Evolutionary conservation across 2,329 filamentous ascomycete species (phyloP), one percentile per base, ranked within the genome.

Genomic region (Talaromyces sp.): DNA sequence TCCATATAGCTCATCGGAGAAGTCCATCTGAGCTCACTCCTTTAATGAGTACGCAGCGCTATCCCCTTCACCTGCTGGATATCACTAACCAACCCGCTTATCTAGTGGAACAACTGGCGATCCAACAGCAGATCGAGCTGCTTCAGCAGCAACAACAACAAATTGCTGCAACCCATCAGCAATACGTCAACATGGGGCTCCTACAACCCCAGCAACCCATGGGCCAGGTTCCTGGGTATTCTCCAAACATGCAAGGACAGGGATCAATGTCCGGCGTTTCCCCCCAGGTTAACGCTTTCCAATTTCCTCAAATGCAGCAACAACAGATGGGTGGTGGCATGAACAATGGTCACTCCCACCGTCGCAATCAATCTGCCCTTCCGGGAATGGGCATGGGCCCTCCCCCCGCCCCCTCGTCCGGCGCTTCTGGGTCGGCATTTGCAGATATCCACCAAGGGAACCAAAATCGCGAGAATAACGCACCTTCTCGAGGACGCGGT

Each of bases 111-210:
- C 93, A 97, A 84, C 86, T 96, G 74, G 91, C 91, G 73, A 93
- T 98, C 75, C 93, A 96, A 80, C 93, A 97, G 81, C 93, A 98
- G 80, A 97, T 98, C 73, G 93, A 98, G 79, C 85, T 96, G 73
- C 84, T 98, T 72, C 93, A 98, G 81, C 92, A 96, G 76, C 95
- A 98, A 77, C 95, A 98, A 76, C 93, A 98, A 77, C 93, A 97
- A 75, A 96, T 98, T 73, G 91, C 96, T 78, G 91, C 91, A 69
- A 95, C 91, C 65, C 92, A 97, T 73, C 93, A 97, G 79, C 93
- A 98, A 79, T 97, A 96, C 81, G 89, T 96, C 71, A 96, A 95
- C 77, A 93, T 97, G 90, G 91, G 91, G 75, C 92, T 98, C 84
- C 88, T 98, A 70, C 89, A 89, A 68, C 89, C 90, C 58, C 89